Evolutionary conservation across 805 yeast species (phyloP).

Genomic region (Lachancea quebecensis): DNA sequence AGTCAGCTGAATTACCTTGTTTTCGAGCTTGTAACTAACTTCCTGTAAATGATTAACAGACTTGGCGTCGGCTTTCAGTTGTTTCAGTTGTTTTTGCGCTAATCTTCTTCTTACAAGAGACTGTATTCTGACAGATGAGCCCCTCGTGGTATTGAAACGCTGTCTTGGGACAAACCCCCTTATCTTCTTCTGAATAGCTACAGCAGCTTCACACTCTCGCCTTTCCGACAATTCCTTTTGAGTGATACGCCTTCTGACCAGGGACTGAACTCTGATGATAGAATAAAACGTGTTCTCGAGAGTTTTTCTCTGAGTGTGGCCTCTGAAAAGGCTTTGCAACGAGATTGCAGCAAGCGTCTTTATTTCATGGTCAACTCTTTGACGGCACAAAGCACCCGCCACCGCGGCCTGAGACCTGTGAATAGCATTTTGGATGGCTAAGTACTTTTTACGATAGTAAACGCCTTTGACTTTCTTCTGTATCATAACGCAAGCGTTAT

Average conservation of each 20-base stretch:
- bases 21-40: conserved; percentile 87
- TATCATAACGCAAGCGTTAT: conserved; percentile 70
- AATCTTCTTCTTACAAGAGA: conserved; percentile 66
- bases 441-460: conserved; percentile 54
- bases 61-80: conserved; percentile 79
- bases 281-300: conserved; percentile 24
- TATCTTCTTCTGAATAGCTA: conserved; percentile 62
- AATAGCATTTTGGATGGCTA: conserved; percentile 48
- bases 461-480: conserved; percentile 74
- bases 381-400: conserved; percentile 59
- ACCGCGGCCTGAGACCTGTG: conserved; percentile 49
- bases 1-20: conserved; percentile 94
- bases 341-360: conserved; percentile 56
- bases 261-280: conserved; percentile 42
- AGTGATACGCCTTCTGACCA: conserved; percentile 43
- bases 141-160: conserved; percentile 38
- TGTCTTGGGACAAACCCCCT: conserved; percentile 63
- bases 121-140: conserved; percentile 66
- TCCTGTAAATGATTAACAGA: conserved; percentile 86
- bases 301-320: conserved; percentile 40
- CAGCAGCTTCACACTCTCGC: conserved; percentile 58
- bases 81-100: conserved; percentile 59
- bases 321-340: conserved; percentile 65
- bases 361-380: conserved; percentile 44
- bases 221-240: conserved; percentile 46